phyloP scores from a whole-genome alignment of 371 early-diverging fungal genomes.

The Mucor saturninus region DNA sequence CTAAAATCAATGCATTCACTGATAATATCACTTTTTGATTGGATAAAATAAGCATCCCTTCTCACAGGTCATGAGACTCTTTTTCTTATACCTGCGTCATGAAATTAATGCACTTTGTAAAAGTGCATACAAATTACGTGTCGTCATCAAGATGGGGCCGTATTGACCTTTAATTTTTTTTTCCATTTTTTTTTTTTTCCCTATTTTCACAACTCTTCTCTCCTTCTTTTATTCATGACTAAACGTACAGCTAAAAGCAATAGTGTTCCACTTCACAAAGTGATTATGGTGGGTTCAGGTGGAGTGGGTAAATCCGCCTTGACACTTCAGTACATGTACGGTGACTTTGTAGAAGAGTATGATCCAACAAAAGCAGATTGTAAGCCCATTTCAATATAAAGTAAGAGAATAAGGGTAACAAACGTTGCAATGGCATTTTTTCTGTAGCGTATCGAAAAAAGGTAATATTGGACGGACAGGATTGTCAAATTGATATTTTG shows the following conservation, averaged over 20 bases:
- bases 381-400: constrained; percentile 11
- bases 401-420: too few relatives aligned
- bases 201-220: not conserved
- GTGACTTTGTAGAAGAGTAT: constrained; percentile 92
- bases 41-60: too few relatives aligned
- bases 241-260: constrained; percentile 52
- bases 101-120: not conserved
- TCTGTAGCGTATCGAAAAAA: constrained; percentile 65
- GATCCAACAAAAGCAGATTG: constrained; percentile 91
- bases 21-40: too few relatives aligned
- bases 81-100: too few relatives aligned
- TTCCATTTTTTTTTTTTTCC: not conserved
- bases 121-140: too few relatives aligned
- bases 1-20: too few relatives aligned
- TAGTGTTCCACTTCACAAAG: constrained; percentile 73
- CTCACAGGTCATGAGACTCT: too few relatives aligned
- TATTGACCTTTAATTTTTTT: constrained; percentile 8
- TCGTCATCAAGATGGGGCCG: not conserved
- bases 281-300: constrained; percentile 91
- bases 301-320: constrained; percentile 91
- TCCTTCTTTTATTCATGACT: constrained; percentile 23
- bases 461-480: constrained; percentile 65
- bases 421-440: not conserved
- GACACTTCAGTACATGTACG: constrained; percentile 88
- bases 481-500: constrained; percentile 86